Percentiles rank a stretch among this genome's conserved stretches.
Evolutionary conservation across 768 basidiomycete genomes (phyloP).

Genomic region (Boletus sensibilis): DNA sequence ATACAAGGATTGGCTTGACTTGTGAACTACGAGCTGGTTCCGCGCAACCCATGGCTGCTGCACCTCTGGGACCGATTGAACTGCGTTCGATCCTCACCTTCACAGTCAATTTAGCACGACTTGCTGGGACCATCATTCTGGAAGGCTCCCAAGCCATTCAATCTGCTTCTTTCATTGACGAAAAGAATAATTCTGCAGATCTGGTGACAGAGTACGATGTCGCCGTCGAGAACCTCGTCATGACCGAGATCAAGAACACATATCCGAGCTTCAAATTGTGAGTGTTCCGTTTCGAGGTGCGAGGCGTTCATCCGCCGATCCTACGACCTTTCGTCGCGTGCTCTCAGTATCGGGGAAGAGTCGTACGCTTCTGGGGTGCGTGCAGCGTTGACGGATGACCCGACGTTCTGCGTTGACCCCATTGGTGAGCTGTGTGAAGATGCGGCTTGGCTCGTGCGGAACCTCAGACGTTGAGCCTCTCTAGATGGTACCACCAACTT

Average conservation of each 20-base stretch:
- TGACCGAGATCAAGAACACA: conserved; percentile 54
- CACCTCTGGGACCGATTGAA: conserved; percentile 36
- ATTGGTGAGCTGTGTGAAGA: conserved; percentile 55
- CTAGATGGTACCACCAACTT: conserved; percentile 89
- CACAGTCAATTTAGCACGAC: conserved; percentile 62
- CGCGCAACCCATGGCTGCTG: conserved; percentile 5
- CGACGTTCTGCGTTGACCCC: conserved; percentile 95
- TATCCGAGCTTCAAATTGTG: conserved; percentile 85
- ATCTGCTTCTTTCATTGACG: conserved; percentile 53
- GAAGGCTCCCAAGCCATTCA: conserved; percentile 75
- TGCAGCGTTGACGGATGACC: conserved; percentile 72
- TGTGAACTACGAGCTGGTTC: too few relatives aligned
- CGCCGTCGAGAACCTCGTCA: conserved; percentile 82
- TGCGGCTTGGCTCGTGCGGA: not conserved
- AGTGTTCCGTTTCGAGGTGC: conserved; percentile 30
- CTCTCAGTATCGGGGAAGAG: conserved; percentile 85
- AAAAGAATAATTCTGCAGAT: conserved; percentile 94
- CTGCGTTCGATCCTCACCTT: conserved; percentile 65
- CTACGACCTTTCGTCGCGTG: not conserved
- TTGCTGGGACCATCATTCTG: conserved; percentile 71
- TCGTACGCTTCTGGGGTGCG: conserved; percentile 75
- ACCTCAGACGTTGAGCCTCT: not conserved
- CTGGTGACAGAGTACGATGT: conserved; percentile 95
- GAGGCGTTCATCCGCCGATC: not conserved
- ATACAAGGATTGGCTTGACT: not conserved